Evolutionary conservation across 2,329 filamentous ascomycete species (phyloP).

Genomic region (Corinectria fuckeliana): DNA sequence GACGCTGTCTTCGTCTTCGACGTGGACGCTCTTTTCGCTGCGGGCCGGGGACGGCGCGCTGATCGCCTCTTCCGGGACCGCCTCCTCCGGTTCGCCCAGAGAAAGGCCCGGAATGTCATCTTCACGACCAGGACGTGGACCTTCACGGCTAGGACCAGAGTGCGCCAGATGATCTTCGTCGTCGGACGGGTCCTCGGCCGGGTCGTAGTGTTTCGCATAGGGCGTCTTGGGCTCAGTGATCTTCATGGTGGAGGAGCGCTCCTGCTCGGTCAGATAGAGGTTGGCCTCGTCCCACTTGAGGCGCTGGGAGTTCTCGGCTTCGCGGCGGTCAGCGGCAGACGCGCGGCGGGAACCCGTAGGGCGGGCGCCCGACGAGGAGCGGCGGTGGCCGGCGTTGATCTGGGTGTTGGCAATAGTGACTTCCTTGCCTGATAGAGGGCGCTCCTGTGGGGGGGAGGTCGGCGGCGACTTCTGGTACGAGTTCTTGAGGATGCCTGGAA

Average conservation of each 20-base stretch:
- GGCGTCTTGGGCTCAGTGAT: slow-evolving; percentile 99
- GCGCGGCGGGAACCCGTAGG: slow-evolving; percentile 73
- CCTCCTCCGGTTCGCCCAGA: slow-evolving; percentile 89
- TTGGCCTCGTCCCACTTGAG: slow-evolving; percentile 99
- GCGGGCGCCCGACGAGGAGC: slow-evolving; percentile 74
- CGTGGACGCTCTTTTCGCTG: slow-evolving; percentile 76
- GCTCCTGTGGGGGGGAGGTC: slow-evolving; percentile 54
- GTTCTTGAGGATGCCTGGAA: slow-evolving; percentile 90
- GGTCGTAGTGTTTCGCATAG: slow-evolving; percentile 91
- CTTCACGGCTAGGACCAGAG: slow-evolving; percentile 39
- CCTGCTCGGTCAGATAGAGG: slow-evolving; percentile 94
- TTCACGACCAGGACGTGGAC: slow-evolving; percentile 51
- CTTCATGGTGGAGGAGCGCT: slow-evolving; percentile 96
- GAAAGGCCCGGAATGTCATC: slow-evolving; percentile 93
- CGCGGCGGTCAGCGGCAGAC: slow-evolving; percentile 56
- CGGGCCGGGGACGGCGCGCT: slow-evolving; percentile 42
- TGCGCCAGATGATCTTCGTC: slow-evolving; percentile 56
- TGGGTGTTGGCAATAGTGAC: slow-evolving; percentile 93
- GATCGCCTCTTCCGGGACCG: slow-evolving; percentile 57
- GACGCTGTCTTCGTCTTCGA: slow-evolving; percentile 68
- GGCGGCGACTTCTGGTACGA: slow-evolving; percentile 69
- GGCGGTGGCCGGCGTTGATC: slow-evolving; percentile 88
- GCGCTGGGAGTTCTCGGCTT: slow-evolving; percentile 67
- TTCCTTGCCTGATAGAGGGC: slow-evolving; percentile 74
- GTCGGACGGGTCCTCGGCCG: slow-evolving; percentile 84